Percentiles rank a stretch among this genome's conserved stretches.
These are phyloP conservation scores for Xylaria sp. DNA, from an alignment of 2,329 filamentous ascomycete genomes.

Conservation along the genomic window DNA sequence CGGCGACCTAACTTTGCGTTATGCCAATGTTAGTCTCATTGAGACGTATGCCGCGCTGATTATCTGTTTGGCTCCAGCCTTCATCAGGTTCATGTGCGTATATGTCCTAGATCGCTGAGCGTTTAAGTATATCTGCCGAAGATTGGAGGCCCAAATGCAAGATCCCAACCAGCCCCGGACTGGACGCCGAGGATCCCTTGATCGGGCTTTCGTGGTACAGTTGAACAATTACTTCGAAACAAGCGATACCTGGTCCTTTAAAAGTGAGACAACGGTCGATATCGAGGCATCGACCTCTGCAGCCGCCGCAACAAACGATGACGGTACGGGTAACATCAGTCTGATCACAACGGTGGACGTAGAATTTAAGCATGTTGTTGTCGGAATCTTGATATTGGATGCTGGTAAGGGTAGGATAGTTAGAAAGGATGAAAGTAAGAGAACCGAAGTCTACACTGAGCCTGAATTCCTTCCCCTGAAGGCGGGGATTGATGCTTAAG, in stretches of 20 bases:
- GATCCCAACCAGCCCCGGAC: slow-evolving; percentile 19
- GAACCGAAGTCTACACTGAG: too few species aligned
- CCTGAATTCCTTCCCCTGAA: too few species aligned
- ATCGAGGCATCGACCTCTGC: slow-evolving; percentile 1
- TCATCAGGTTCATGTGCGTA: slow-evolving; percentile 28
- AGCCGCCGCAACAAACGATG: neutral
- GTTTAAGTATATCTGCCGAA: slow-evolving; percentile 12
- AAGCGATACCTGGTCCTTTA: slow-evolving; percentile 29
- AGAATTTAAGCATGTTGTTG: neutral
- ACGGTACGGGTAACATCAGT: neutral
- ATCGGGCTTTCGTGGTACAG: neutral
- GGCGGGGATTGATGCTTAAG: too few species aligned
- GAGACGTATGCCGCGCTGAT: slow-evolving; percentile 33
- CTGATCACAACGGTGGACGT: neutral
- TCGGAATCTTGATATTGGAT: too few species aligned
- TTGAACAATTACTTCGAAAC: neutral
- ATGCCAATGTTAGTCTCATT: slow-evolving; percentile 8
- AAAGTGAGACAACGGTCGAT: slow-evolving; percentile 23
- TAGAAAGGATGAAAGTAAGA: too few species aligned
- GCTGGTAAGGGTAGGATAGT: too few species aligned
- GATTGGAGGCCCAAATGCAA: neutral
- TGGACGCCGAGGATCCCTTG: neutral
- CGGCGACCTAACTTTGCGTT: too few species aligned
- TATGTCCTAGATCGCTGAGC: slow-evolving; percentile 18
- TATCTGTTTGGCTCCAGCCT: slow-evolving; percentile 28